Evolutionary conservation across 768 basidiomycete genomes (phyloP), one percentile per base, ranked within the genome.

Genomic region (Pholiota conissans): DNA sequence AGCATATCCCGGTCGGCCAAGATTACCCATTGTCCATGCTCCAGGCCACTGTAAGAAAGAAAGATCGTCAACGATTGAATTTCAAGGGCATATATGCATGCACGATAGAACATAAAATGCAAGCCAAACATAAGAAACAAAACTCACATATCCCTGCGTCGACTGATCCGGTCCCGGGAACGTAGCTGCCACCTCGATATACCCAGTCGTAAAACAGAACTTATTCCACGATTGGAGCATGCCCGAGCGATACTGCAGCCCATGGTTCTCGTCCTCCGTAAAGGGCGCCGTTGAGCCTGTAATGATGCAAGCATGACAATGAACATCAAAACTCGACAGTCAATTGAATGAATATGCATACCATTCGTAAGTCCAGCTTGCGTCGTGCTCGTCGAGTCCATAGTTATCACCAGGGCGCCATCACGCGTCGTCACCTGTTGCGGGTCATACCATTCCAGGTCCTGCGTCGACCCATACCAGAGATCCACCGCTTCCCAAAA

Each of bases 201-300:
- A 89, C 4, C 91, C 91, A 26, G 81, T 82, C 27, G 89, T 84
- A 66, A 92, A 93, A 71, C 90, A 94, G 66, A 94, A 86, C 77
- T 94, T 92, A 73, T 94, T 94, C 92, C 93, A 95, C 37, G 83
- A 84, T 73, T 93, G 91, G 3, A 95, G 74, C 90, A 93, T 92
- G 4, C 87, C 91, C 67, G 76, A 85, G 63, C 83, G 75, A 66
- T 87, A 94, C 35, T 75, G 74, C 57, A 90, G 77, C 5, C 74
- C 75, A 67, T 93, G 85, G 62, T 86, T 82, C 22, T 76, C 64
- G 0, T 61, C 75, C 3, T 58, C n/a, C 0, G 76, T 78, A 56
- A 82, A 79, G 0, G 79, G 79, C 0, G 79, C 79, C 0, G 79
- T 79, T 1, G 78, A 79, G 32, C 72, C 76, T 74, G 42, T 66